phyloP scores from a whole-genome alignment of 2,329 filamentous ascomycete species.

The Teratosphaeria viscida region DNA sequence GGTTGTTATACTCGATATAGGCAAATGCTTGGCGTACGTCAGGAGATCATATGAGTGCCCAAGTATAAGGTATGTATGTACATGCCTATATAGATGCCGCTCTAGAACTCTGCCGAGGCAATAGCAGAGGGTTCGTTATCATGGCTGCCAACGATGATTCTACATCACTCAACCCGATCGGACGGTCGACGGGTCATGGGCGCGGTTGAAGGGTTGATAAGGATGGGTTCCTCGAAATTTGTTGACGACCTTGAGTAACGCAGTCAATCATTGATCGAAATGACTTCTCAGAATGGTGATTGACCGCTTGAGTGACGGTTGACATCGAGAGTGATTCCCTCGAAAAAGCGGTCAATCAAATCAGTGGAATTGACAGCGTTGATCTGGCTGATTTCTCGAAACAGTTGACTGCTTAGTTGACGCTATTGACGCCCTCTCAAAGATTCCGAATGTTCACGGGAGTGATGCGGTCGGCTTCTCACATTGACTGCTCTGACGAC shows the following conservation, averaged over 20 bases:
- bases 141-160: no score
- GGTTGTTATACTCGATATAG: no score
- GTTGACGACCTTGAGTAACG: not conserved
- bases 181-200: no score
- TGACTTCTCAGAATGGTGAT: not conserved
- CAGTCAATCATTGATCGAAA: not conserved
- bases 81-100: not conserved
- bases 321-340: not conserved
- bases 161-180: no score
- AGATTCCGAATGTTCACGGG: not conserved
- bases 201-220: no score
- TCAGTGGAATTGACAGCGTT: not conserved
- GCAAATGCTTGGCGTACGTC: not conserved
- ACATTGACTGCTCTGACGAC: no score
- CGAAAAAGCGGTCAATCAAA: no score
- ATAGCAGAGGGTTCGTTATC: not conserved
- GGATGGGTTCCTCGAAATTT: no score
- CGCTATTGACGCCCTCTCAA: not conserved
- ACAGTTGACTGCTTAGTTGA: not conserved
- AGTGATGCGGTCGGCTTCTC: no score
- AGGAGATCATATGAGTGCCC: not conserved
- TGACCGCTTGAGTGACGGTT: not conserved
- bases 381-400: not conserved
- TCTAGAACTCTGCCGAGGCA: not conserved
- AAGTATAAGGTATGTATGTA: not conserved